These are phyloP conservation scores for Kwoniella sp. DNA, from an alignment of 768 basidiomycete species.

Conservation along the genomic window DNA sequence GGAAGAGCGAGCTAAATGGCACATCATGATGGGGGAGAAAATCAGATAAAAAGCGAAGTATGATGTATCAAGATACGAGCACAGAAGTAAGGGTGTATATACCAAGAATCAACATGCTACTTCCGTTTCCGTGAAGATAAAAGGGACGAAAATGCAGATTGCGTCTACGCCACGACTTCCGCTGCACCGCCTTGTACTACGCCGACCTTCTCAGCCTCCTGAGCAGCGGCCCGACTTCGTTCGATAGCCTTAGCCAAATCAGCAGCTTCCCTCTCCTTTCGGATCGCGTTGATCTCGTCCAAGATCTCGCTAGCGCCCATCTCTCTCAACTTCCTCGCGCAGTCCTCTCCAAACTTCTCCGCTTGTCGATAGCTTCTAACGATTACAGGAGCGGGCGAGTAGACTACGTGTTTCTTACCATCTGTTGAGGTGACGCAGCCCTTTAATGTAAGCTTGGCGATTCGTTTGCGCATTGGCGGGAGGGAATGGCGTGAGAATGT, in stretches of 20 bases:
- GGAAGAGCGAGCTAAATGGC: too few relatives aligned
- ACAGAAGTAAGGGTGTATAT: too few relatives aligned
- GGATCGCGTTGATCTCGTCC: conserved; percentile 75
- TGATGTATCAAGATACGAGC: too few relatives aligned
- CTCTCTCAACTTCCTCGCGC: conserved; percentile 69
- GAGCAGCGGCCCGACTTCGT: conserved; percentile 8
- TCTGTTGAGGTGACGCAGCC: conserved; percentile 83
- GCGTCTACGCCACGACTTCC: conserved; percentile 12
- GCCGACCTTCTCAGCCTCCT: conserved; percentile 15
- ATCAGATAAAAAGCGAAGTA: too few relatives aligned
- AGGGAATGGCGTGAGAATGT: conserved; percentile 9
- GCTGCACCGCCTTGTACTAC: conserved; percentile 4
- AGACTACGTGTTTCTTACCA: conserved; percentile 72
- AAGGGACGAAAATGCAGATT: too few relatives aligned
- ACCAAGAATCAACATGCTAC: too few relatives aligned
- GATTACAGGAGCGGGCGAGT: conserved; percentile 60
- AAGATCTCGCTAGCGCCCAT: conserved; percentile 77
- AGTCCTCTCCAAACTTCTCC: conserved; percentile 66
- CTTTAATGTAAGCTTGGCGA: conserved; percentile 63
- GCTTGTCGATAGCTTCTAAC: conserved; percentile 65
- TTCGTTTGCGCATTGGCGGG: conserved; percentile 23
- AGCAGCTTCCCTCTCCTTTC: conserved; percentile 47
- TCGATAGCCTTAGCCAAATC: conserved; percentile 19
- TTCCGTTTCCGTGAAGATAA: too few relatives aligned
- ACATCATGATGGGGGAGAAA: too few relatives aligned